phyloP scores from a whole-genome alignment of 2,329 filamentous ascomycete genomes.

The Drechslerella stenobrocha region DNA sequence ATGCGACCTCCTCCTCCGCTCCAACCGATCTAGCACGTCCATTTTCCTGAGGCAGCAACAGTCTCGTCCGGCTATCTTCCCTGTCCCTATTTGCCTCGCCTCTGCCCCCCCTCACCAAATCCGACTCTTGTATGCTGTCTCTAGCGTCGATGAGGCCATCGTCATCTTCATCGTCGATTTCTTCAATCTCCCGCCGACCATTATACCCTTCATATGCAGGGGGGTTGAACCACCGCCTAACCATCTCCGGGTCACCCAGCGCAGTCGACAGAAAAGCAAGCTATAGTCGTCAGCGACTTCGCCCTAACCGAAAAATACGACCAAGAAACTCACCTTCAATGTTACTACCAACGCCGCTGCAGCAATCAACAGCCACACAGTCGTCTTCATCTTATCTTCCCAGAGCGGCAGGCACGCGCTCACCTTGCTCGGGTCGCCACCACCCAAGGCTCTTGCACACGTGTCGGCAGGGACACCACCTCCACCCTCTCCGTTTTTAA shows the following conservation, averaged over 20 bases:
- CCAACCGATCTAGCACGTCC: neutral
- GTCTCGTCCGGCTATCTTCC: neutral
- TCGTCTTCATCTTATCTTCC: conserved; percentile 16
- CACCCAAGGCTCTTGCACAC: conserved; percentile 1
- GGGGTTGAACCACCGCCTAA: conserved; percentile 2
- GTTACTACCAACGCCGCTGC: neutral
- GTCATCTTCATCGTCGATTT: conserved; percentile 11
- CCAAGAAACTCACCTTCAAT: conserved; percentile 16
- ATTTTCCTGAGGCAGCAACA: neutral
- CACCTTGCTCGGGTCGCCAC: neutral
- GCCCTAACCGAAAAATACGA: neutral
- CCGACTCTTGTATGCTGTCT: neutral
- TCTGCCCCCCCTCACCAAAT: neutral
- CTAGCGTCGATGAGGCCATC: neutral
- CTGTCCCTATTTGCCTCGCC: neutral
- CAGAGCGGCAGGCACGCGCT: conserved; percentile 15
- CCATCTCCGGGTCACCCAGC: conserved; percentile 1
- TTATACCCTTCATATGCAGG: neutral
- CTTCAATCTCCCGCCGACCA: neutral
- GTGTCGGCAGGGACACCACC: neutral
- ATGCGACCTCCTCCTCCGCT: neutral
- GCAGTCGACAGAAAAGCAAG: conserved; percentile 17
- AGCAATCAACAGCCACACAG: neutral
- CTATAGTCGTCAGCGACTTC: conserved; percentile 1
- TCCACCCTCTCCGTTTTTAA: neutral